Evolutionary conservation across 108 stramenopile genomes (phyloP).

Genomic region (Skeletonema marinoi): DNA sequence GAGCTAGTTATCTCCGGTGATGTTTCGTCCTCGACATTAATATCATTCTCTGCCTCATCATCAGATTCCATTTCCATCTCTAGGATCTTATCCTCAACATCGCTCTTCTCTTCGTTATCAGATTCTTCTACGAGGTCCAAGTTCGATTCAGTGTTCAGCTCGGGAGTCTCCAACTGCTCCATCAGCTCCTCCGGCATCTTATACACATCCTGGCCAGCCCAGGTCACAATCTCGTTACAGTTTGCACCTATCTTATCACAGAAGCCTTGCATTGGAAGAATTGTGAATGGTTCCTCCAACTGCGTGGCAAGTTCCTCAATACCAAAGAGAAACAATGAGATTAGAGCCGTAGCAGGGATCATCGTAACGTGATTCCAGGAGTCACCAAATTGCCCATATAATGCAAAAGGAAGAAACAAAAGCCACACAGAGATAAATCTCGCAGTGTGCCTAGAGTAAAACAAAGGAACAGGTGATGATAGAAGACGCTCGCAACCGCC

Average conservation of each 20-base stretch:
- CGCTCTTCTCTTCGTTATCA: neutral
- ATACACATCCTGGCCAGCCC: conserved; percentile 5
- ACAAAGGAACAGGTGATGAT: conserved; percentile 61
- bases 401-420: conserved; percentile 55
- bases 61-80: too few relatives aligned
- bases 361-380: conserved; percentile 64
- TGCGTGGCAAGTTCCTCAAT: conserved; percentile 76
- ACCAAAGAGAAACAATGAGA: conserved; percentile 65
- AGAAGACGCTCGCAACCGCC: conserved; percentile 57
- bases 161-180: too few relatives aligned
- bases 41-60: too few relatives aligned
- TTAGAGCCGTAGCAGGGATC: conserved; percentile 57
- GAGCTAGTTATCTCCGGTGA: too few relatives aligned
- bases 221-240: conserved; percentile 60
- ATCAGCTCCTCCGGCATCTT: neutral
- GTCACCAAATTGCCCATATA: conserved; percentile 48
- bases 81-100: neutral
- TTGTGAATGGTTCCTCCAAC: conserved; percentile 79
- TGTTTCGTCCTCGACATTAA: too few relatives aligned
- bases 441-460: conserved; percentile 65
- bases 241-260: conserved; percentile 60
- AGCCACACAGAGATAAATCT: conserved; percentile 69
- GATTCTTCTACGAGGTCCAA: too few relatives aligned
- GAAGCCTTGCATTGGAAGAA: conserved; percentile 73
- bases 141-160: too few relatives aligned